phyloP scores from a whole-genome alignment of 192 early-diverging fungal species.

The Rhizophagus prolifer region DNA sequence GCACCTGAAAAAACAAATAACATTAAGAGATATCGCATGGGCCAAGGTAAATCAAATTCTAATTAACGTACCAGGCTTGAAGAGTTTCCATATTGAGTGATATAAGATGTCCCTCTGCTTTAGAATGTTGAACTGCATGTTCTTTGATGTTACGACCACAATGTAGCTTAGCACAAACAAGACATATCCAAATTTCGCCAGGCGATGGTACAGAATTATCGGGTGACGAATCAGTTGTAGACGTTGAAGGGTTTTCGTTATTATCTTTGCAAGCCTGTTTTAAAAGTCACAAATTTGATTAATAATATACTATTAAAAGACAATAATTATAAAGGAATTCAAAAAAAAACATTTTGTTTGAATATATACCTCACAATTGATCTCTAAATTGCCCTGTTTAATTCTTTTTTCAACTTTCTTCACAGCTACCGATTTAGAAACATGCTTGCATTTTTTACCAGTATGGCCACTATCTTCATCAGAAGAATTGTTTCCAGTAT shows the following conservation, averaged over 20 bases:
- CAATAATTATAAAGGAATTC: neutral
- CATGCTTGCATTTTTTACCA: neutral
- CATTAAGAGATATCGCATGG: neutral
- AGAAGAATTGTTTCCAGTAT: neutral
- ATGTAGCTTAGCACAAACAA: constrained; percentile 36
- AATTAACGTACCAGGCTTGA: constrained; percentile 32
- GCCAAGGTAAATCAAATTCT: neutral
- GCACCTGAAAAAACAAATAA: constrained; percentile 28
- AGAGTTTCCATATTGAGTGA: constrained; percentile 32
- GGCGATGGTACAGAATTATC: neutral
- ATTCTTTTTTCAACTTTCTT: neutral
- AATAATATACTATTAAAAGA: no score
- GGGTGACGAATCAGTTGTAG: no score
- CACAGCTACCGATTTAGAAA: neutral
- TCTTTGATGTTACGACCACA: constrained; percentile 32
- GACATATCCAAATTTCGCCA: constrained; percentile 35
- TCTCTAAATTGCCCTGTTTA: neutral
- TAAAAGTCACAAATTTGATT: no score
- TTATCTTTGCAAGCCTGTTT: no score
- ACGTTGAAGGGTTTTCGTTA: no score
- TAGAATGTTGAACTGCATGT: constrained; percentile 33
- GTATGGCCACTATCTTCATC: neutral
- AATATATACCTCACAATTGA: neutral
- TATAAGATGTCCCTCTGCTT: constrained; percentile 31
- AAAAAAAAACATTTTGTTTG: neutral